Conservation (phyloP, 129 eudicot genomes). For the sunflower (Helianthus annuus) region HanXRQr2.0-SUNRISE NC_035446.2:143193455-143193954, state of each 20-base stretch:
- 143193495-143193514: background rate
- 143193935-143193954: slow-evolving; percentile 1
- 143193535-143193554: background rate
- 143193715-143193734: slow-evolving; percentile 22
- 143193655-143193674: slow-evolving; percentile 14
- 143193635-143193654: slow-evolving; percentile 13
- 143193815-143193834: slow-evolving; percentile 83
- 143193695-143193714: slow-evolving; percentile 17
- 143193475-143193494: background rate
- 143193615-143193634: slow-evolving; percentile 9
- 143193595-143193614: background rate
- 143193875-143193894: background rate
- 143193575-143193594: background rate
- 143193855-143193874: background rate
- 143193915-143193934: background rate
- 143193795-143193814: slow-evolving; percentile 39
- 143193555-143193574: background rate
- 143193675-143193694: slow-evolving; percentile 11
- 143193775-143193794: slow-evolving; percentile 23
- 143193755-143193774: slow-evolving; percentile 30
- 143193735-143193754: slow-evolving; percentile 20
- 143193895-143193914: background rate
- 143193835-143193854: slow-evolving; percentile 49
- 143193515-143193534: background rate
- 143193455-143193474: background rate